Evolutionary conservation across 2,329 filamentous ascomycete genomes (phyloP), one percentile per base, ranked within the genome.

Genomic region (Verticillium nubilum): DNA sequence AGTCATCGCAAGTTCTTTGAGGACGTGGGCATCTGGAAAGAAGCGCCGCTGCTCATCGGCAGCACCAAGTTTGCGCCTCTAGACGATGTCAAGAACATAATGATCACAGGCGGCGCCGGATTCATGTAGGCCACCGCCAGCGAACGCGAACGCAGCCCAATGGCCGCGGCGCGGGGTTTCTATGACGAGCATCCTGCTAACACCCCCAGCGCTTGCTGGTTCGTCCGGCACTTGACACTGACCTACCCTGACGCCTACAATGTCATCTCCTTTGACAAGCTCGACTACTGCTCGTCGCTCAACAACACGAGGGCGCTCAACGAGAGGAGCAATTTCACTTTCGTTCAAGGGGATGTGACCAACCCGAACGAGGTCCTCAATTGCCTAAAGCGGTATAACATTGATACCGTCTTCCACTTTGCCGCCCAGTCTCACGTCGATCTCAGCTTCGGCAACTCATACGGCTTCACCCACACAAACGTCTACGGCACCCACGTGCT

Each of bases 381-480:
- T 66, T 91, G 87, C 69, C 81, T 94, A 68, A 82, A 88, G 70
- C 82, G 85, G 62, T 80, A 91, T 75, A 81, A 84, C 33, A 88
- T 94, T 67, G 91, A 94, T 70, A 92, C 89, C 57, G 82, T 95
- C 62, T 86, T 94, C 72, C 90, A 94, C 73, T 92, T 95, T 68
- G 91, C 91, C 3, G 91, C 91, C n/a, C 88, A 92, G 74, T 91
- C 89, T 7, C 90, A 94, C 69, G 91, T 95, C 56, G 90, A 94
- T 67, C 74, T 92, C 67, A 91, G 88, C 69, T 95, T 95, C 68
- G 88, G 88, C 56, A 92, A 94, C 74, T 91, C 89, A 10, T 91
- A 91, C 71, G 83, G 86, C 58, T 94, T 94, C 74, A 93, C 89
- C 0, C 86, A 87, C 66, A 92, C 87, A 60, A 95, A 94, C 66